These are phyloP conservation scores for Teunomyces tritomae DNA, from an alignment of 805 yeast species.

Conservation along the genomic window DNA sequence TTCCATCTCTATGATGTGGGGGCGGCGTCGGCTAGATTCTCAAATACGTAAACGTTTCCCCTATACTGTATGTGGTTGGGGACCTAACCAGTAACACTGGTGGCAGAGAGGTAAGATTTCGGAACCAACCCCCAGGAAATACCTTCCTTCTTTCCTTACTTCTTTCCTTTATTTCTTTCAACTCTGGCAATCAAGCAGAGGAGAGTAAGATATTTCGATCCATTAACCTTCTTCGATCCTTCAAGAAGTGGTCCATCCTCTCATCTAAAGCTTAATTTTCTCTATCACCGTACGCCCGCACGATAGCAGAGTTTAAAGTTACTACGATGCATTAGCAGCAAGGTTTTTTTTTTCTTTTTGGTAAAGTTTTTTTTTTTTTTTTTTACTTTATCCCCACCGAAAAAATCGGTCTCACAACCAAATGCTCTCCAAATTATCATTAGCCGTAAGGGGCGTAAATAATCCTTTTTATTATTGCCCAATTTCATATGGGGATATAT, in stretches of 20 bases:
- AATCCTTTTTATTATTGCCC: slow-evolving; percentile 3
- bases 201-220: too few relatives aligned
- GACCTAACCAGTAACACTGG: background rate
- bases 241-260: too few relatives aligned
- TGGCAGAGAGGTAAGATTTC: background rate
- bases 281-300: background rate
- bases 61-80: background rate
- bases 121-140: too few relatives aligned
- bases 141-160: too few relatives aligned
- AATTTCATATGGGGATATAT: slow-evolving; percentile 4
- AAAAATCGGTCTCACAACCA: slow-evolving; percentile 2
- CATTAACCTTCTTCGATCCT: too few relatives aligned
- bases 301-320: background rate
- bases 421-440: slow-evolving; percentile 1
- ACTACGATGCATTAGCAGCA: background rate
- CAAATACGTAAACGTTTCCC: background rate
- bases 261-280: too few relatives aligned
- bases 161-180: too few relatives aligned
- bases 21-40: background rate
- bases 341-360: background rate
- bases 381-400: background rate
- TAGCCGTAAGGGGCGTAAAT: slow-evolving; percentile 1
- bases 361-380: background rate
- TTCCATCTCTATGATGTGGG: background rate
- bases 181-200: too few relatives aligned